A percentile compares a stretch with the other conserved stretches of the same genome.
phyloP scores from a whole-genome alignment of 495 filamentous ascomycete species.

The Neurospora intermedia region DNA sequence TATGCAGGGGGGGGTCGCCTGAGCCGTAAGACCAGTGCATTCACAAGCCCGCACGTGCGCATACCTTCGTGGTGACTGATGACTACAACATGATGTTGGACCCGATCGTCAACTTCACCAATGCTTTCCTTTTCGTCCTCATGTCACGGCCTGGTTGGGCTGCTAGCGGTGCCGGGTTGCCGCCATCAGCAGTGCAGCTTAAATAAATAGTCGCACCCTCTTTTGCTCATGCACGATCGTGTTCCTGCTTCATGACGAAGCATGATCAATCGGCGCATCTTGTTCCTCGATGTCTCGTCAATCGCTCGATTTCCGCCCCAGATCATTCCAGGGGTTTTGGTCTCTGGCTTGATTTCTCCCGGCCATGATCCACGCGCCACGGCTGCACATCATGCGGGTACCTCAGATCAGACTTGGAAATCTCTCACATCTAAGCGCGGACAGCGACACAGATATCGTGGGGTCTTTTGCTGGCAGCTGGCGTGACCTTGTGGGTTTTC shows the following conservation, averaged over 20 bases:
- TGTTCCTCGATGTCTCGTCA: not conserved
- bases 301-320: not conserved
- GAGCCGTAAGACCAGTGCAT: too few relatives aligned
- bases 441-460: not conserved
- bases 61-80: not conserved
- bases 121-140: not conserved
- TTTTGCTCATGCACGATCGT: not conserved
- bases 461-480: not conserved
- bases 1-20: too few relatives aligned
- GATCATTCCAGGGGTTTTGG: not conserved
- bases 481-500: not conserved
- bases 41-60: not conserved
- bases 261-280: not conserved
- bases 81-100: not conserved
- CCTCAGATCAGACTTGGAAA: not conserved
- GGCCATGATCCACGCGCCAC: constrained; percentile 4
- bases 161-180: not conserved
- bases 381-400: constrained; percentile 12
- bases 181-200: not conserved
- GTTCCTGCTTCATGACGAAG: constrained; percentile 2
- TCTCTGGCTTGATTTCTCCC: not conserved
- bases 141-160: not conserved
- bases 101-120: not conserved
- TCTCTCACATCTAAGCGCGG: not conserved
- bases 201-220: not conserved